Evolutionary conservation across 176 grass and related monocot species (phyloP), one percentile per base, ranked within the genome.

Genomic region (Eragrostis curvula): DNA sequence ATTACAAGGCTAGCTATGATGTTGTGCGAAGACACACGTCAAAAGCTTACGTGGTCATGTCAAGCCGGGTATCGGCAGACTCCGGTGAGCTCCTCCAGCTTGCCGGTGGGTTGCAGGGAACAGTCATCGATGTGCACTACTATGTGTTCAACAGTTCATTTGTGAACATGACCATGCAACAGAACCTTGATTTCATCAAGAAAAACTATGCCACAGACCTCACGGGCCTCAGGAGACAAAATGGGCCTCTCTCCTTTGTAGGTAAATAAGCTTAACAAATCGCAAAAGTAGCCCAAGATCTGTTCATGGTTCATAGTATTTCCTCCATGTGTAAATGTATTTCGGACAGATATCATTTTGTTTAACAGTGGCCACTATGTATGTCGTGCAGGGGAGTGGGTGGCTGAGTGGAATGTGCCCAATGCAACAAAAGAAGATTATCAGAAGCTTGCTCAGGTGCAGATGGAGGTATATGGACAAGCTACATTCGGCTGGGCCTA

Each of bases 11-110:
- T 0, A 91, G 84, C 5, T 97, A 97, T 71, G 16, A 75, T 40
- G 44, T 71, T 14, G 91, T 97, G 27, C 44, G 89, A 23, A 89
- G 61, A 47, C 9, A 94, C 87, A 61, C 91, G 2, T 9, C 73
- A 1, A 9, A 5, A 7, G 89, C 94, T 1, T 97, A 88, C 25
- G 91, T 97, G 58, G 83, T 97, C 17, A 91, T 97, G 89, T 91
- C 91, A 30, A 94, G 79, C 63, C 85, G 94, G 0, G 76, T 97
- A 5, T 64, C 79, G 48, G 16, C 58, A 0, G 63, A 55, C n/a
- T 9, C 51, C 0, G 81, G 70, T 0, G 88, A 91, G 80, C 83
- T 89, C 5, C 79, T 91, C 43, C 59, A 16, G 25, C 84, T 91
- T 4, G 86, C 89, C 12, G 9, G 43, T 9, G 51, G 32, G 0